These are phyloP conservation scores for Cadophora malorum DNA, from an alignment of 2,329 filamentous ascomycete genomes.

Conservation along the genomic window DNA sequence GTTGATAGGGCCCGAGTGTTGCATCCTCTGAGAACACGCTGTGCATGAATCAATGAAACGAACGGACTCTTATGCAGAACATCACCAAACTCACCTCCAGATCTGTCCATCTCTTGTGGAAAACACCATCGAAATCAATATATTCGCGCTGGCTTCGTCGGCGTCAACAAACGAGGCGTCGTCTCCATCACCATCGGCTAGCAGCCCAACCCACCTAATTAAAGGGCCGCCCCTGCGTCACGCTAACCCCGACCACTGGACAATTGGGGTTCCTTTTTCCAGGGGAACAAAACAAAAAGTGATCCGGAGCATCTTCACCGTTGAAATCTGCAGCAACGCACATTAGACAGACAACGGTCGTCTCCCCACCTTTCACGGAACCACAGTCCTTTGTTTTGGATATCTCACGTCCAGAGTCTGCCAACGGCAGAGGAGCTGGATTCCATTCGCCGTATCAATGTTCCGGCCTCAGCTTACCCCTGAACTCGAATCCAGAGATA, in stretches of 20 bases:
- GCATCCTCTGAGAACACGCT: constrained; percentile 18
- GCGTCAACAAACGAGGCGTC: constrained; percentile 1
- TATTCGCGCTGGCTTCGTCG: constrained; percentile 15
- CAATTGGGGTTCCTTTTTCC: constrained; percentile 12
- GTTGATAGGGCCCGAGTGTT: constrained; percentile 13
- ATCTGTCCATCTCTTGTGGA: neutral
- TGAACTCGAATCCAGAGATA: constrained; percentile 36
- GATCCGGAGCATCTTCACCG: constrained; percentile 7
- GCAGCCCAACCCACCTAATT: constrained; percentile 10
- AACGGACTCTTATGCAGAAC: constrained; percentile 17
- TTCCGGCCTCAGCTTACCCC: constrained; percentile 39
- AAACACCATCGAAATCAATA: constrained; percentile 9
- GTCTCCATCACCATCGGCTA: constrained; percentile 19
- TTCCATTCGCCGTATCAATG: constrained; percentile 38
- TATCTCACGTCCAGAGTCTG: constrained; percentile 31
- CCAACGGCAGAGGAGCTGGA: constrained; percentile 39
- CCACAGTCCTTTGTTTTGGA: constrained; percentile 18
- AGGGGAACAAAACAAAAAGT: constrained; percentile 24
- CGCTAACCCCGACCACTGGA: constrained; percentile 17
- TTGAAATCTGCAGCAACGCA: constrained; percentile 9
- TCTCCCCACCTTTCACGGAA: neutral
- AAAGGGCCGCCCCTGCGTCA: constrained; percentile 12
- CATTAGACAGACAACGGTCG: neutral
- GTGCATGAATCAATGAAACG: constrained; percentile 24
- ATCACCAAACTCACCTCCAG: constrained; percentile 1